Evolutionary conservation across 345 rosid species (phyloP), one percentile per base, ranked within the genome.

Genomic region (Populus tremula): DNA sequence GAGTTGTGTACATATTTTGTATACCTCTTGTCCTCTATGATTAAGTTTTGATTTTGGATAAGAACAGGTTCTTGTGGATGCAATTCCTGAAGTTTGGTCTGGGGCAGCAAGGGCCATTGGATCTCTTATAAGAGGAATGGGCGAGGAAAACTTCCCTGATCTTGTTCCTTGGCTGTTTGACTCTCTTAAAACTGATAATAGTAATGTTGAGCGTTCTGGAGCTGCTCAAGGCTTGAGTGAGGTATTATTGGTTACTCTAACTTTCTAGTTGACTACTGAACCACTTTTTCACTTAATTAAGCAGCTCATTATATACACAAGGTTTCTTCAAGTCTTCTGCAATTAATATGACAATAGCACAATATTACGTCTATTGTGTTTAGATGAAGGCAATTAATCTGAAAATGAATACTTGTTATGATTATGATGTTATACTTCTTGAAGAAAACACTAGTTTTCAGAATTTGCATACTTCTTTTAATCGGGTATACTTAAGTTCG

Each of bases 211-310:
- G 90, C 94, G 97, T 79, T 96, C 94, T 79, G 99, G 99, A 82
- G 99, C 99, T 85, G 98, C 98, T 74, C 98, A 93, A 87, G 98
- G 99, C 66, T 86, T 96, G 87, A 93, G 98, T 78, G 99, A 96
- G 99, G 99, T 96, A 67, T 49, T 21, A 35, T 74, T 14, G 21
- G 59, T 53, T 49, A 18, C 21, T 47, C 64, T 25, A 21, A n/a
- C 8, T 61, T 25, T 61, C 29, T 6, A 61, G 29, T 2, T 61
- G 10, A 47, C 6, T 47, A 8, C 53, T 25, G 25, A 25, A 25
- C 25, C 25, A 25, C 25, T 25, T 25, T 25, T 25, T 25, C 25
- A 25, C 25, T 25, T 25, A 25, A 25, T 25, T 25, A 25, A 25
- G 25, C 25, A 25, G 25, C 25, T 25, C 25, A 25, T 25, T 25